Percentiles rank a stretch among this genome's conserved stretches.
These are phyloP conservation scores for Mycena epipterygia DNA, from an alignment of 768 basidiomycete genomes.

Conservation along the genomic window DNA sequence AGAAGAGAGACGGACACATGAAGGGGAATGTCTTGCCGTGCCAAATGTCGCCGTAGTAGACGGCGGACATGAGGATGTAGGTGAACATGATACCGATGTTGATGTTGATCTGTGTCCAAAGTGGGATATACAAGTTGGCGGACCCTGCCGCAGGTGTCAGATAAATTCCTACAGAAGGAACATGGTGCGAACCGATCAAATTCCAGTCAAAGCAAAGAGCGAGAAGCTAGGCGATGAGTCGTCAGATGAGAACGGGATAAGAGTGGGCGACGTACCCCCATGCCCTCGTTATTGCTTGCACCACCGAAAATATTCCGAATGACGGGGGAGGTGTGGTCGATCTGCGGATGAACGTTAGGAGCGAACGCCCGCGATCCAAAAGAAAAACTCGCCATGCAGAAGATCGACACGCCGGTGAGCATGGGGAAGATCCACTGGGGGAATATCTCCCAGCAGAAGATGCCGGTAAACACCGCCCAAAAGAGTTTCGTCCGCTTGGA, in stretches of 20 bases:
- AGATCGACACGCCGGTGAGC: conserved; percentile 46
- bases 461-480: conserved; percentile 52
- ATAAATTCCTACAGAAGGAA: conserved; percentile 21
- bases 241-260: conserved; percentile 8
- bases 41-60: conserved; percentile 42
- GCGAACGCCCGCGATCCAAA: conserved; percentile 16
- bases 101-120: conserved; percentile 38
- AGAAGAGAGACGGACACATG: conserved; percentile 28
- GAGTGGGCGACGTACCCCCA: conserved; percentile 28
- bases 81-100: conserved; percentile 40
- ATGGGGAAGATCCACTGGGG: conserved; percentile 54
- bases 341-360: conserved; percentile 13
- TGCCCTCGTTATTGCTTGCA: conserved; percentile 52
- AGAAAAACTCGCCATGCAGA: conserved; percentile 45
- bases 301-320: conserved; percentile 55
- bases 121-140: conserved; percentile 18
- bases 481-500: conserved; percentile 56
- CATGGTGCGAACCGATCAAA: conserved; percentile 38
- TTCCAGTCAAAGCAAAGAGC: conserved; percentile 47
- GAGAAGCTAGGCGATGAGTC: conserved; percentile 37
- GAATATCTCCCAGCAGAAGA: conserved; percentile 53
- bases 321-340: conserved; percentile 38
- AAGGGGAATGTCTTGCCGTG: conserved; percentile 37
- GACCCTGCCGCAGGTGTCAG: conserved; percentile 26
- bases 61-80: conserved; percentile 38